Evolutionary conservation across 192 early-diverging fungal species (phyloP).

Genomic region (Coemansia biformis): DNA sequence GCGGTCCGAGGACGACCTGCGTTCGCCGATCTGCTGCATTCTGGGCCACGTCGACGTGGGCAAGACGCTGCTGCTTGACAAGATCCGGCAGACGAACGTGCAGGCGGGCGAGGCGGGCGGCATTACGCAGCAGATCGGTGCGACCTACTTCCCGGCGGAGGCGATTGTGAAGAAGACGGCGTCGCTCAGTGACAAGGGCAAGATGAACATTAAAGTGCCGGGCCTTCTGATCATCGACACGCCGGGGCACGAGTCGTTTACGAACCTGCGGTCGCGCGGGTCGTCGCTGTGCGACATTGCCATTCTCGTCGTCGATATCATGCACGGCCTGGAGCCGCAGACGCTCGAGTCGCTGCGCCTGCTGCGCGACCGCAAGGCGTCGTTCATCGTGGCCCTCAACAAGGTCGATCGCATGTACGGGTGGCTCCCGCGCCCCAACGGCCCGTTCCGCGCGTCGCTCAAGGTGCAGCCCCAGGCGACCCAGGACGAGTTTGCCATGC

Average conservation of each 20-base stretch:
- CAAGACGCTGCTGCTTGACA: conserved; percentile 94
- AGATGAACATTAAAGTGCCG: conserved; percentile 77
- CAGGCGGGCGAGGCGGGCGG: conserved; percentile 99
- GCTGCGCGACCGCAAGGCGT: conserved; percentile 88
- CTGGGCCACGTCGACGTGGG: conserved; percentile 98
- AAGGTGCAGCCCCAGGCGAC: conserved; percentile 66
- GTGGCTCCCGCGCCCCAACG: conserved; percentile 82
- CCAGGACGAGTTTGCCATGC: conserved; percentile 79
- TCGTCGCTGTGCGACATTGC: conserved; percentile 99
- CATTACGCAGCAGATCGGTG: conserved; percentile 99
- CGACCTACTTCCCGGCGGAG: conserved; percentile 96
- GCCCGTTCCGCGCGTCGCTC: conserved; percentile 74
- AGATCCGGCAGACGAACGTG: conserved; percentile 98
- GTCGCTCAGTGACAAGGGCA: conserved; percentile 57
- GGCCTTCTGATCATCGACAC: conserved; percentile 97
- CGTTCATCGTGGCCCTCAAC: conserved; percentile 98
- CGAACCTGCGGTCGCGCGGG: conserved; percentile 91
- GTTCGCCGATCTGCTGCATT: conserved; percentile 98
- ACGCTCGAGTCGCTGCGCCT: conserved; percentile 92
- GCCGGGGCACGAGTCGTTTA: conserved; percentile 98
- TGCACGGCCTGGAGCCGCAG: conserved; percentile 98
- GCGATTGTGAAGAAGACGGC: conserved; percentile 91
- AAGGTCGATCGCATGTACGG: conserved; percentile 96
- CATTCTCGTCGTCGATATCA: conserved; percentile 97
- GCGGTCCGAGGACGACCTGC: conserved; percentile 81